These are phyloP conservation scores for Lasiodiplodia gonubiensis DNA, from an alignment of 2,329 filamentous ascomycete species.

Conservation along the genomic window DNA sequence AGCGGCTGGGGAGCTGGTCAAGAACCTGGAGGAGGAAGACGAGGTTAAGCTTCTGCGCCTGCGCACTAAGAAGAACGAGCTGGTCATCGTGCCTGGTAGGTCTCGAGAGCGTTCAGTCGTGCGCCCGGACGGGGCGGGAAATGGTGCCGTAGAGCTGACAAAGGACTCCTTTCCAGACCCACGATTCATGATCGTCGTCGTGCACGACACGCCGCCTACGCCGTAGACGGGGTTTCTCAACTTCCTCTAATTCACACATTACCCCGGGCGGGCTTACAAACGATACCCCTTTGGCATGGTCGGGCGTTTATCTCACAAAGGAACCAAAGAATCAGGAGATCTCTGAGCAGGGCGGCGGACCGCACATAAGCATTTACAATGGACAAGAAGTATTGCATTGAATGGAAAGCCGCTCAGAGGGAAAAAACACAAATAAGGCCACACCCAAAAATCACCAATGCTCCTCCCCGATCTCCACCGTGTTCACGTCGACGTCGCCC, in stretches of 20 bases:
- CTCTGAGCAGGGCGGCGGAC: background rate
- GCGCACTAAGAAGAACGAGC: conserved; percentile 82
- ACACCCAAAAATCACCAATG: conserved; percentile 61
- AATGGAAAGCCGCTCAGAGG: background rate
- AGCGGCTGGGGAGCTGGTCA: conserved; percentile 70
- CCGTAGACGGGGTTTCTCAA: conserved; percentile 11
- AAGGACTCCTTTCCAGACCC: conserved; percentile 54
- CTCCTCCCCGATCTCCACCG: conserved; percentile 68
- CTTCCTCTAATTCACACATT: conserved; percentile 3
- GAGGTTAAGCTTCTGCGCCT: conserved; percentile 77
- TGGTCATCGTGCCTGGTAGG: conserved; percentile 75
- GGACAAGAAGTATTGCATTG: background rate
- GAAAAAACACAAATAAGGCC: background rate
- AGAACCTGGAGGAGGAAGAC: conserved; percentile 76
- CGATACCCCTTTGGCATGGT: conserved; percentile 28
- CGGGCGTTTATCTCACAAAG: conserved; percentile 13
- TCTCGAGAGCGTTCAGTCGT: background rate
- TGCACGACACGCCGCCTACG: conserved; percentile 79
- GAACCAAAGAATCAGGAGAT: conserved; percentile 18
- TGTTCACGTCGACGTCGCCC: conserved; percentile 71
- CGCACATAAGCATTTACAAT: conserved; percentile 2
- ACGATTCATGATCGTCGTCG: conserved; percentile 78
- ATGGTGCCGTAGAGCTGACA: background rate
- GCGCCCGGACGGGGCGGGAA: background rate
- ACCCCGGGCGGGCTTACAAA: conserved; percentile 19